Conservation (phyloP, 805 yeast species). For the Hanseniaspora pseudoguilliermondii region DNA sequence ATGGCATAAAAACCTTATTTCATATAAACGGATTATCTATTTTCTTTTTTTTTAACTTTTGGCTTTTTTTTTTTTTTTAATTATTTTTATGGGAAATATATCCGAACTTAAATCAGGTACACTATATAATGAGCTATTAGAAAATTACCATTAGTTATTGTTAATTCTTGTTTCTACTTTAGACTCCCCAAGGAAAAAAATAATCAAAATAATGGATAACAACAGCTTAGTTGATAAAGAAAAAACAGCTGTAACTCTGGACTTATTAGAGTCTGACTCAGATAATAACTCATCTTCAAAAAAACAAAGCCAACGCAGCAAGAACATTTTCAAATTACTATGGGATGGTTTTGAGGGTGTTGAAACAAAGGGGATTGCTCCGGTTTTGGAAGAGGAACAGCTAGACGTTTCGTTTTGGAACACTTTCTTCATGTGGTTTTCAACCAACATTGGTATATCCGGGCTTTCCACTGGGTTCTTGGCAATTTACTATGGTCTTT, state of each 20-base stretch:
- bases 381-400: constrained; percentile 57
- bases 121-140: too few relatives aligned
- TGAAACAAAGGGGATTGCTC: constrained; percentile 15
- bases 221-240: neutral
- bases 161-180: too few relatives aligned
- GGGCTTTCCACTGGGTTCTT: constrained; percentile 66
- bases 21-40: too few relatives aligned
- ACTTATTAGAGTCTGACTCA: neutral
- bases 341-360: constrained; percentile 59
- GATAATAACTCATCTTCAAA: neutral
- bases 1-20: too few relatives aligned
- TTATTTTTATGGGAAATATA: too few relatives aligned
- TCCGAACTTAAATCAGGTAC: too few relatives aligned
- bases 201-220: neutral
- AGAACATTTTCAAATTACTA: constrained; percentile 51
- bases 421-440: constrained; percentile 75
- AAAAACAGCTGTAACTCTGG: neutral
- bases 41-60: neutral
- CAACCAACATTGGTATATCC: constrained; percentile 79
- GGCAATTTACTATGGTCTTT: constrained; percentile 50
- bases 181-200: neutral
- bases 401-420: neutral
- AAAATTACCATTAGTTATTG: too few relatives aligned
- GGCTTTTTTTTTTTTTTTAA: too few relatives aligned
- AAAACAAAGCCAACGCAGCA: neutral